Conservation (phyloP, 2,329 filamentous ascomycete species). For the Beauveria rudraprayagi region DNA sequence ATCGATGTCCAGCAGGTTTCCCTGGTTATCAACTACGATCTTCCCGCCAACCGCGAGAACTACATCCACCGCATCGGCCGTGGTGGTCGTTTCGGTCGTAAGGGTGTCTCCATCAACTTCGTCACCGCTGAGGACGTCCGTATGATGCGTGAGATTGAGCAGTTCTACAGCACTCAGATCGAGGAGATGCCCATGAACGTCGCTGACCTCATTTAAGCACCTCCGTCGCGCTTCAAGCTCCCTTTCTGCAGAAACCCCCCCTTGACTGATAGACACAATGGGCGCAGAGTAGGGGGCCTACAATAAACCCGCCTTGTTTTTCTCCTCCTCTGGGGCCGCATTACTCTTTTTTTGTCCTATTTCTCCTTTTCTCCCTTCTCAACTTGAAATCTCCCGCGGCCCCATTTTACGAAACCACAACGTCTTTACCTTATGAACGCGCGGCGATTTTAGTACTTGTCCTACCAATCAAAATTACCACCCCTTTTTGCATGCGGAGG, state of each 20-base stretch:
- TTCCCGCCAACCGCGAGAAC: conserved; percentile 98
- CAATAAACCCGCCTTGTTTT: conserved; percentile 13
- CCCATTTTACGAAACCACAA: conserved; percentile 10
- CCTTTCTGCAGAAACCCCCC: conserved; percentile 19
- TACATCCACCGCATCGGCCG: conserved; percentile 99
- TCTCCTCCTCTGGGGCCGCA: conserved; percentile 10
- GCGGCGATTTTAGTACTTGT: conserved; percentile 10
- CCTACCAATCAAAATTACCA: conserved; percentile 1
- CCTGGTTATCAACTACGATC: conserved; percentile 99
- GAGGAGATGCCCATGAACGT: conserved; percentile 99
- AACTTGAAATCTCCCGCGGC: conserved; percentile 8
- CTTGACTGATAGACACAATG: background rate
- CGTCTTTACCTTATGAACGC: conserved; percentile 11
- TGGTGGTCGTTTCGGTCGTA: conserved; percentile 98
- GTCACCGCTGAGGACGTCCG: conserved; percentile 97
- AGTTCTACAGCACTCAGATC: conserved; percentile 99
- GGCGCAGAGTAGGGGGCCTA: conserved; percentile 1
- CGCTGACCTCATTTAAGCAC: conserved; percentile 61
- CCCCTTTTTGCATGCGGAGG: conserved; percentile 8
- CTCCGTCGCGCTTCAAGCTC: conserved; percentile 17
- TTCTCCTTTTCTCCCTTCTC: conserved; percentile 4
- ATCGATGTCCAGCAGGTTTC: conserved; percentile 99
- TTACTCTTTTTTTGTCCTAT: conserved; percentile 9
- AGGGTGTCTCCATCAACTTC: conserved; percentile 99
- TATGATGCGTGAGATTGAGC: conserved; percentile 99